Evolutionary conservation across 305 asterid species (phyloP), one percentile per base, ranked within the genome.

Genomic region (Plantago coronopus): DNA sequence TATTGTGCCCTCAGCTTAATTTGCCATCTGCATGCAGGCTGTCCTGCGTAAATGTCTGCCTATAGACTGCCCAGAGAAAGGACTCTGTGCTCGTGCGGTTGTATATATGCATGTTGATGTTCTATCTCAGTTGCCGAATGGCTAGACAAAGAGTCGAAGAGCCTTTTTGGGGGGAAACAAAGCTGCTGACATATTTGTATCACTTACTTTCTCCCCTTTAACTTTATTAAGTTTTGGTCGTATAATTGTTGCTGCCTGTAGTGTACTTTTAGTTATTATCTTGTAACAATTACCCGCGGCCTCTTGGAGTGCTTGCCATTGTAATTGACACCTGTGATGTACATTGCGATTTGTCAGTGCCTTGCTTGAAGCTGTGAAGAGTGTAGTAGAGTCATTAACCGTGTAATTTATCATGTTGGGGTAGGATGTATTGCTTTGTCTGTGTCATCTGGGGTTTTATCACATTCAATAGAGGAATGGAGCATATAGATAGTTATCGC

Each of bases 301-400:
- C 57, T 34, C 42, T 34, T 9, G 13, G 57, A 53, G 57, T 53
- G 40, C 40, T 25, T 53, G 58, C 58, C 21, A 27, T 53, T 53
- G 58, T 53, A 53, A 53, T 37, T 53, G 58, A 53, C 14, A 53
- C 17, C 57, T 23, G 8, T 23, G 57, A 31, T 53, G 58, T 53
- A 53, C 58, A 53, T 53, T 25, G 58, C 40, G 58, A 34, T 34
- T 34, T 8, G 42, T 13, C 10, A 53, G 58, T 53, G 14, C 40
- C 40, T 25, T 53, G 58, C 25, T 25, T 53, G 58, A 25, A 53
- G 58, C 13, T 34, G 42, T 34, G 42, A 34, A 53, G 42, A 25
- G 58, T 42, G 40, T 53, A 23, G 25, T 25, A 53, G 58, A 23
- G 34, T n/a, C n/a, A 53, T 53, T 53, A 53, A 53, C 58, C n/a